Percentiles rank a stretch among this genome's conserved stretches.
Conservation (phyloP, 495 filamentous ascomycete species). For the Aspergillus leporis region DNA sequence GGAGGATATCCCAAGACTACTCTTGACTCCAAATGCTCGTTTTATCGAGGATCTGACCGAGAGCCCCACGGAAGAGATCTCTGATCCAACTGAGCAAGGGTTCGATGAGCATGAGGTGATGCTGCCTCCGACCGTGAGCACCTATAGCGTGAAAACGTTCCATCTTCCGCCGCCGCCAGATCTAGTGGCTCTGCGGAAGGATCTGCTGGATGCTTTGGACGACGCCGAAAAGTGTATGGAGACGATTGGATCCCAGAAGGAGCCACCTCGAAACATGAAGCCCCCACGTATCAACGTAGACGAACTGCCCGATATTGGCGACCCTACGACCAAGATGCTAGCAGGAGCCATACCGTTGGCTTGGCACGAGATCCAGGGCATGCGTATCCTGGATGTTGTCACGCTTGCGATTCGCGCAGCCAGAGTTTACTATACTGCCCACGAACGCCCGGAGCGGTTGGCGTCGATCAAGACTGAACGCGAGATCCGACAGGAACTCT, state of each 20-base stretch:
- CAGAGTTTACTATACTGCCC: constrained; percentile 90
- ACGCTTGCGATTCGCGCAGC: constrained; percentile 93
- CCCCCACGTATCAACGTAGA: constrained; percentile 36
- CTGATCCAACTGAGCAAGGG: constrained; percentile 45
- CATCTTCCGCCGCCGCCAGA: constrained; percentile 86
- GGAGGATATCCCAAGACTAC: constrained; percentile 39
- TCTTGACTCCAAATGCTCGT: constrained; percentile 45
- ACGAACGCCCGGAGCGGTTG: constrained; percentile 79
- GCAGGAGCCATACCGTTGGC: constrained; percentile 46
- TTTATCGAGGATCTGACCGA: constrained; percentile 45
- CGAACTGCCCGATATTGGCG: constrained; percentile 33
- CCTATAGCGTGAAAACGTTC: constrained; percentile 86
- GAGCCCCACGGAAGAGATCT: constrained; percentile 55
- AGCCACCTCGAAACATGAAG: constrained; percentile 30
- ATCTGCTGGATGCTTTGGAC: constrained; percentile 67
- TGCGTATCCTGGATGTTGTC: constrained; percentile 87
- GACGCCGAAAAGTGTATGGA: constrained; percentile 68
- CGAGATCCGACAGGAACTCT: constrained; percentile 75
- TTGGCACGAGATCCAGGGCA: constrained; percentile 85
- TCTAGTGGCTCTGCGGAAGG: constrained; percentile 70
- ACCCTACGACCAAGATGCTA: constrained; percentile 30
- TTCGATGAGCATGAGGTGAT: constrained; percentile 64
- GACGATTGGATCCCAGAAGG: constrained; percentile 40
- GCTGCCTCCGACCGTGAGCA: constrained; percentile 94
- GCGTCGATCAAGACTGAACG: constrained; percentile 83